Conservation (phyloP, 176 grass and related monocot species). For the Carex kokanica region DNA sequence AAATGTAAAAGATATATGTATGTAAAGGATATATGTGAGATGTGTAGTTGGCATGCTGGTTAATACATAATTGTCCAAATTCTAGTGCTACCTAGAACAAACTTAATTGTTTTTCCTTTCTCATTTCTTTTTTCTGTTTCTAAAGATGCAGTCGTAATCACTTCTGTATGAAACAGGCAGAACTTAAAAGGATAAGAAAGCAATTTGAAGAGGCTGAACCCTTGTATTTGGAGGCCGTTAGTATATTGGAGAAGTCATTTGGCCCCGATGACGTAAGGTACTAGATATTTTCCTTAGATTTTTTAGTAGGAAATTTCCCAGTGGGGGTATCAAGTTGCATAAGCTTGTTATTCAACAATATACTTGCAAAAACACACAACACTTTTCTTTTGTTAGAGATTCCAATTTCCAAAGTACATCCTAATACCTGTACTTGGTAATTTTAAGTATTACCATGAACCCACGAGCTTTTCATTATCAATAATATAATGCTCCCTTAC, state of each 20-base stretch:
- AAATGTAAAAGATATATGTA: too few relatives aligned
- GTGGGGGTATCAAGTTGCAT: background rate
- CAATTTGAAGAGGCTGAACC: constrained; percentile 64
- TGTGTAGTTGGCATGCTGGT: too few relatives aligned
- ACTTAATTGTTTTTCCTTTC: too few relatives aligned
- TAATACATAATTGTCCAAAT: too few relatives aligned
- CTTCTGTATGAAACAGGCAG: too few relatives aligned
- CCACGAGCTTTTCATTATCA: background rate
- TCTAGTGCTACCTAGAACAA: too few relatives aligned
- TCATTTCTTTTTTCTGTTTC: too few relatives aligned
- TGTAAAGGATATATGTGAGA: too few relatives aligned
- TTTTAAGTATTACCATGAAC: background rate
- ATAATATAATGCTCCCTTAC: background rate
- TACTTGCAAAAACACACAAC: background rate
- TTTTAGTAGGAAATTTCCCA: background rate
- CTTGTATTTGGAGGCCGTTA: constrained; percentile 84
- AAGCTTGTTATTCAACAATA: background rate
- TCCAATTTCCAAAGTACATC: background rate
- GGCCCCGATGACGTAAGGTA: constrained; percentile 76
- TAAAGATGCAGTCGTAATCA: too few relatives aligned
- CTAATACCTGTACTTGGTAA: background rate
- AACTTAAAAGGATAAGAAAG: constrained; percentile 77
- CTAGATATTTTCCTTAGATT: constrained; percentile 11
- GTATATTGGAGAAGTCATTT: constrained; percentile 81
- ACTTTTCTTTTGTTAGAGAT: background rate